Percentiles rank a stretch among this genome's conserved stretches.
Evolutionary conservation across 805 yeast genomes (phyloP).

Genomic region (Monosporozyma unispora): DNA sequence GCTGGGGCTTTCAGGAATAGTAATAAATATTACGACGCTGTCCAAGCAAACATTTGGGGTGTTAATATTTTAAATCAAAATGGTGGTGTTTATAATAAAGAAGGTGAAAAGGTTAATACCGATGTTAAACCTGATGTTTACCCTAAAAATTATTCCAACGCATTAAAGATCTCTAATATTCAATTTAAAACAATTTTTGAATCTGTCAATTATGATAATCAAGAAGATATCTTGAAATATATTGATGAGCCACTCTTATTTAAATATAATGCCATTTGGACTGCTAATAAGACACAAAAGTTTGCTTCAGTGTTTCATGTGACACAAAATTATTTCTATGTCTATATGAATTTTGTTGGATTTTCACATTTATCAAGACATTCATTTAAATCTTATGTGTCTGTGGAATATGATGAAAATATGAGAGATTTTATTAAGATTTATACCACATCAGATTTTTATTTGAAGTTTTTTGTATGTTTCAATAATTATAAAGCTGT

Average conservation of each 20-base stretch:
- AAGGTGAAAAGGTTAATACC: neutral
- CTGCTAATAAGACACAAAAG: conserved; percentile 58
- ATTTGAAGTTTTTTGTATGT: conserved; percentile 39
- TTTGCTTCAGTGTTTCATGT: conserved; percentile 60
- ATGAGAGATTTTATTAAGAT: conserved; percentile 6
- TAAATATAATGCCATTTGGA: conserved; percentile 56
- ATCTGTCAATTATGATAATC: conserved; percentile 26
- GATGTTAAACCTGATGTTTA: conserved; percentile 26
- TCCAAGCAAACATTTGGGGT: conserved; percentile 75
- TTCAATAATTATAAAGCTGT: conserved; percentile 51
- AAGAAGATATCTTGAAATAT: neutral
- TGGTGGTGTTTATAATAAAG: conserved; percentile 5
- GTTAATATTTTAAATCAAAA: conserved; percentile 6
- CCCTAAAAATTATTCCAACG: conserved; percentile 54
- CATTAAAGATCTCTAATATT: conserved; percentile 52
- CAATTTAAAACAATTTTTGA: conserved; percentile 72
- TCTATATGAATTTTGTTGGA: conserved; percentile 63
- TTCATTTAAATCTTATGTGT: conserved; percentile 39
- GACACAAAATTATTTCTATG: conserved; percentile 48
- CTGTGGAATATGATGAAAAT: conserved; percentile 35
- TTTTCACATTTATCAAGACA: conserved; percentile 51
- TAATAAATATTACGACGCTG: conserved; percentile 34
- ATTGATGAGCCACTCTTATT: conserved; percentile 56
- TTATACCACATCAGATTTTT: conserved; percentile 13
- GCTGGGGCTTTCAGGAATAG: conserved; percentile 33